phyloP scores from a whole-genome alignment of 805 yeast species.

The Vanderwaltozyma yarrowii region DNA sequence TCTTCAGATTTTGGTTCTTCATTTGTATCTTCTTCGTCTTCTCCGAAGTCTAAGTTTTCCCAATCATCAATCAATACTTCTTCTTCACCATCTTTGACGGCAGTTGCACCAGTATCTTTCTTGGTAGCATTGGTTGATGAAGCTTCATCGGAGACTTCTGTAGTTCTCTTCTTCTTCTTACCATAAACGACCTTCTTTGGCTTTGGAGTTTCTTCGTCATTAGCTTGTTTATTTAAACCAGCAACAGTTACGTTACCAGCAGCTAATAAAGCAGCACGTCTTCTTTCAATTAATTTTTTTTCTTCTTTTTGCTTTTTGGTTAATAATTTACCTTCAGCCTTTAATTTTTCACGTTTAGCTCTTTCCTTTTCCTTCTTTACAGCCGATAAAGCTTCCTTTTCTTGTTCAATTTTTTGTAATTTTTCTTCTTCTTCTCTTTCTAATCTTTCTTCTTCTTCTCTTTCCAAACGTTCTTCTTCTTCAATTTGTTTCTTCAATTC shows the following conservation, averaged over 20 bases:
- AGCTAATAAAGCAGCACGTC: constrained; percentile 75
- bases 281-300: constrained; percentile 72
- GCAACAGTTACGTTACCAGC: constrained; percentile 65
- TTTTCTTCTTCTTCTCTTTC: constrained; percentile 42
- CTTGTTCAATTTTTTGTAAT: constrained; percentile 33
- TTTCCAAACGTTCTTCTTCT: constrained; percentile 64
- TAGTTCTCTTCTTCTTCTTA: constrained; percentile 52
- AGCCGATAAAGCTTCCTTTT: constrained; percentile 46
- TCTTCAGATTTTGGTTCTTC: constrained; percentile 10
- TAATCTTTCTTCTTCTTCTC: constrained; percentile 61
- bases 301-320: constrained; percentile 95
- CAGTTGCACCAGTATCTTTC: constrained; percentile 12
- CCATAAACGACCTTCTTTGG: constrained; percentile 64
- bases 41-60: constrained; percentile 62
- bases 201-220: constrained; percentile 27
- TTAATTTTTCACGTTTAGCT: constrained; percentile 78
- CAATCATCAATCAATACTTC: constrained; percentile 72
- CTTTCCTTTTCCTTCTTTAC: constrained; percentile 81
- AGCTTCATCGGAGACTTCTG: constrained; percentile 15
- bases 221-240: constrained; percentile 43
- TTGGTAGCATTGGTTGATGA: constrained; percentile 12
- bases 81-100: constrained; percentile 32
- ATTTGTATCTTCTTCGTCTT: constrained; percentile 34
- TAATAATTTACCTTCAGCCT: constrained; percentile 90
- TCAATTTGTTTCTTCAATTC: constrained; percentile 82